A percentile compares a stretch with the other conserved stretches of the same genome.
Conservation (phyloP, 164 flowering plant species). For the Kalanchoe fedtschenkoi region DNA sequence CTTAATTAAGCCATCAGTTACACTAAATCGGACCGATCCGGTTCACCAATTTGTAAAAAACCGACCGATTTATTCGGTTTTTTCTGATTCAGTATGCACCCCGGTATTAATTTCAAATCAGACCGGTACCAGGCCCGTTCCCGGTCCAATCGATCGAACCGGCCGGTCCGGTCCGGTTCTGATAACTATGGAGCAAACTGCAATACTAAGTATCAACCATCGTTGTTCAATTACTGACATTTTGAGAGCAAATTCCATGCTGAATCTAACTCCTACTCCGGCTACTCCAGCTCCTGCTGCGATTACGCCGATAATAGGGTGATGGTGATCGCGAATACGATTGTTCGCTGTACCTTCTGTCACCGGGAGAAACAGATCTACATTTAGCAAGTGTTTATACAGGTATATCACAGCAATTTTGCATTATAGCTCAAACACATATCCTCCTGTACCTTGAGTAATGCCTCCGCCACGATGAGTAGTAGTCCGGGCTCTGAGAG, state of each 20-base stretch:
- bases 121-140: no score
- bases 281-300: background rate
- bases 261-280: background rate
- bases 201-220: no score
- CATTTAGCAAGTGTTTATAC: background rate
- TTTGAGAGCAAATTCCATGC: background rate
- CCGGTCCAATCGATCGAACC: no score
- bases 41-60: no score
- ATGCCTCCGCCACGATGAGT: background rate
- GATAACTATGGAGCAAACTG: no score
- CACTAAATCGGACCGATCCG: no score
- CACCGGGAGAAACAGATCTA: background rate
- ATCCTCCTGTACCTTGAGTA: slow-evolving; percentile 1
- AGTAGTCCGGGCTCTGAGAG: slow-evolving; percentile 1
- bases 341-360: background rate
- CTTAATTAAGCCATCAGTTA: no score
- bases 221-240: background rate
- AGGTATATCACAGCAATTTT: background rate
- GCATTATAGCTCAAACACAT: background rate
- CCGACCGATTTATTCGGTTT: no score
- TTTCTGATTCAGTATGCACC: no score
- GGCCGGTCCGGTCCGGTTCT: no score
- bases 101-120: no score
- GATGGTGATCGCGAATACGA: background rate
- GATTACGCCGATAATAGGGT: background rate